Conservation (phyloP, 2,329 filamentous ascomycete genomes). For the Nectriaceae sp. region DNA sequence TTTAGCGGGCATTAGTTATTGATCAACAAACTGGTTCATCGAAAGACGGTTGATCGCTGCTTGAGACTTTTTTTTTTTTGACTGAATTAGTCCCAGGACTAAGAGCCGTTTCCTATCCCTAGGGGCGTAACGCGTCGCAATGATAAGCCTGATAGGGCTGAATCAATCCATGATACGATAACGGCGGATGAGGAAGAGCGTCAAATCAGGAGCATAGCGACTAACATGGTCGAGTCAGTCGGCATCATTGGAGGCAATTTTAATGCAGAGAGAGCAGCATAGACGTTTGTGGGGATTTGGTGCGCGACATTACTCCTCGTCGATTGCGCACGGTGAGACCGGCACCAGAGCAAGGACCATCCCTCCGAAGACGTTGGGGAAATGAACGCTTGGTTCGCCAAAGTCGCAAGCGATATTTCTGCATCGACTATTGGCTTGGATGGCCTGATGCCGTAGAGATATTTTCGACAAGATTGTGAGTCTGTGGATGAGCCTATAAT, state of each 20-base stretch:
- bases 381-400: slow-evolving; percentile 27
- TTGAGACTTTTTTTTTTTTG: too few relatives aligned
- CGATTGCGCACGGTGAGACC: slow-evolving; percentile 19
- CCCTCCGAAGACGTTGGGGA: slow-evolving; percentile 23
- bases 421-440: slow-evolving; percentile 18
- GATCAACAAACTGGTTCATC: too few relatives aligned
- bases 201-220: slow-evolving; percentile 2
- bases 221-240: background rate
- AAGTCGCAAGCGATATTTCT: slow-evolving; percentile 21
- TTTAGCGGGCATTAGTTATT: too few relatives aligned
- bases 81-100: too few relatives aligned
- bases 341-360: slow-evolving; percentile 23
- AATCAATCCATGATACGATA: slow-evolving; percentile 22
- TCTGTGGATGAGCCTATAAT: slow-evolving; percentile 14
- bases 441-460: slow-evolving; percentile 24
- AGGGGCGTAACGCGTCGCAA: too few relatives aligned
- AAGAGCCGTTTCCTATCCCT: too few relatives aligned
- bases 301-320: slow-evolving; percentile 15
- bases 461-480: slow-evolving; percentile 10
- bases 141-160: slow-evolving; percentile 19
- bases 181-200: slow-evolving; percentile 14
- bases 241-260: background rate
- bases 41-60: too few relatives aligned
- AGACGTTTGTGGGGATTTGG: slow-evolving; percentile 8
- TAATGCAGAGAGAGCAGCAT: slow-evolving; percentile 6